Evolutionary conservation across 2,329 filamentous ascomycete species (phyloP).

Genomic region (Hysterium pulicare): DNA sequence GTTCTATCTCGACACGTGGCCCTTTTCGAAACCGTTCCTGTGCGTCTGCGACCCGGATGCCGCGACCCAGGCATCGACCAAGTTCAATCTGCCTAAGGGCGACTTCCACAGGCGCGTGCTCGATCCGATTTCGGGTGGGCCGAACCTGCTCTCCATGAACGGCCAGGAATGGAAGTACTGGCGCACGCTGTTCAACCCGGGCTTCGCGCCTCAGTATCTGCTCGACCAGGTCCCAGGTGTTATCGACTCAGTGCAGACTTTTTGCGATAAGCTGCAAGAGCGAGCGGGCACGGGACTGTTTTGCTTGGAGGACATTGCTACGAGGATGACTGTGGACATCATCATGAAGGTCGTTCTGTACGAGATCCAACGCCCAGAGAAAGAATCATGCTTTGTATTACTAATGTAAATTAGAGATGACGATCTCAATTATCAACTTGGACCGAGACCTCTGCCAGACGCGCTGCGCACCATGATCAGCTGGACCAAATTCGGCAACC

Average conservation of each 20-base stretch:
- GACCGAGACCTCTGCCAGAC: neutral
- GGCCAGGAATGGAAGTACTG: slow-evolving; percentile 7
- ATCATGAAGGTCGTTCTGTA: slow-evolving; percentile 3
- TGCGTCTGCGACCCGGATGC: neutral
- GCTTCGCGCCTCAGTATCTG: slow-evolving; percentile 6
- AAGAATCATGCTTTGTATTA: too few species aligned
- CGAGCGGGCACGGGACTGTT: neutral
- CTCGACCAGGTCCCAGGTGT: slow-evolving; percentile 2
- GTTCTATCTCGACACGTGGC: slow-evolving; percentile 57
- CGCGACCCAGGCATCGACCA: slow-evolving; percentile 50
- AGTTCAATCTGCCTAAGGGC: slow-evolving; percentile 20
- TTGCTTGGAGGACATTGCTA: neutral
- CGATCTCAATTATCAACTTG: neutral
- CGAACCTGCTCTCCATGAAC: slow-evolving; percentile 6
- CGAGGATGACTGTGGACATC: slow-evolving; percentile 1
- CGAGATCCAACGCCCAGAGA: too few species aligned
- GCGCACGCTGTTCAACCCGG: slow-evolving; percentile 5
- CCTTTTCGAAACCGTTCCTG: slow-evolving; percentile 55
- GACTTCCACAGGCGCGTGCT: slow-evolving; percentile 11
- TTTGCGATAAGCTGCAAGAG: slow-evolving; percentile 3
- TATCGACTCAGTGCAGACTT: slow-evolving; percentile 4
- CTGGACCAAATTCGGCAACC: neutral
- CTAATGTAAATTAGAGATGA: slow-evolving; percentile 1
- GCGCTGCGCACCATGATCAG: neutral
- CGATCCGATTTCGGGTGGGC: slow-evolving; percentile 4